Evolutionary conservation across 495 filamentous ascomycete species (phyloP).

Genomic region (Annulohypoxylon maeteangense): DNA sequence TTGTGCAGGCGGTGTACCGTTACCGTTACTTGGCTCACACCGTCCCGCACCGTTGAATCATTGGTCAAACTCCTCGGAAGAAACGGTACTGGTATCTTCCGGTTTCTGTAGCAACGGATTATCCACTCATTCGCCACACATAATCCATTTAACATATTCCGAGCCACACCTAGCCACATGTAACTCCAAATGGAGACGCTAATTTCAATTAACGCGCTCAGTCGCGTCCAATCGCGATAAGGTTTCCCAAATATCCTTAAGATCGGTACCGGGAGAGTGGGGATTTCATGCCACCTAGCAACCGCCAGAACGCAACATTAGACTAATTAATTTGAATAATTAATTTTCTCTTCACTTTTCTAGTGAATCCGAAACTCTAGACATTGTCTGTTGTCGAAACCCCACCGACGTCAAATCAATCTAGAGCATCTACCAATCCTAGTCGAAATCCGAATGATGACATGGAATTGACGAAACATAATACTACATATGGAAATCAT

Average conservation of each 20-base stretch:
- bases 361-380: too few relatives aligned
- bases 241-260: background rate
- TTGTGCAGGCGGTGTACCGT: slow-evolving; percentile 43
- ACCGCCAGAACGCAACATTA: background rate
- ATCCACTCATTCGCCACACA: slow-evolving; percentile 9
- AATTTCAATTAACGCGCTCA: slow-evolving; percentile 44
- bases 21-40: slow-evolving; percentile 3
- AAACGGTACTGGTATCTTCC: slow-evolving; percentile 12
- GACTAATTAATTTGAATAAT: background rate
- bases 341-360: background rate
- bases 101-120: slow-evolving; percentile 37
- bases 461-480: background rate
- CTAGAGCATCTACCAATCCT: too few relatives aligned
- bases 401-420: background rate
- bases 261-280: background rate
- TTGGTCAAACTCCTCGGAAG: slow-evolving; percentile 29
- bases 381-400: background rate
- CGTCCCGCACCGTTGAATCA: background rate
- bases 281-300: slow-evolving; percentile 2
- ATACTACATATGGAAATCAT: slow-evolving; percentile 18
- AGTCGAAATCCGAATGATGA: slow-evolving; percentile 4
- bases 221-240: slow-evolving; percentile 20
- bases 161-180: slow-evolving; percentile 24
- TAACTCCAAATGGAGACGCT: background rate
- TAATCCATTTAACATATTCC: background rate